phyloP scores from a whole-genome alignment of 805 yeast species.

The Tanozyma kutaoensis region DNA sequence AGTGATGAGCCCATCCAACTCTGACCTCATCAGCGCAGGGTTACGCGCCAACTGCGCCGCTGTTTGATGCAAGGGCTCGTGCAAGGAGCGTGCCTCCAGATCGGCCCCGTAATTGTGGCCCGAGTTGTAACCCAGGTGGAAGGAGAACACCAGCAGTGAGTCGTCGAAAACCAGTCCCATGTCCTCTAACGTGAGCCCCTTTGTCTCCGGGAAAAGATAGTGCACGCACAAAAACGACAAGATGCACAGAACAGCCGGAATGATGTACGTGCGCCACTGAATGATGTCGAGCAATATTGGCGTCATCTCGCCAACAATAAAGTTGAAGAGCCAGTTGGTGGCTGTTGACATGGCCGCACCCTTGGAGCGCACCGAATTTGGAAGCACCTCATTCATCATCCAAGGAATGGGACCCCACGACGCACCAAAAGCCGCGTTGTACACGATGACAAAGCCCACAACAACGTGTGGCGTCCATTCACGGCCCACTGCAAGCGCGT shows the following conservation, averaged over 20 bases:
- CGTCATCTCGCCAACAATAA: constrained; percentile 83
- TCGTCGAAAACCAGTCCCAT: constrained; percentile 87
- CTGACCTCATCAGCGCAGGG: constrained; percentile 17
- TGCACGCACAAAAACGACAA: constrained; percentile 62
- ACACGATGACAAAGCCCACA: constrained; percentile 62
- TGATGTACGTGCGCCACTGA: constrained; percentile 67
- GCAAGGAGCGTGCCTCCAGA: not conserved
- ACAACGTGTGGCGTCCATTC: constrained; percentile 52
- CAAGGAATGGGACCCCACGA: constrained; percentile 96
- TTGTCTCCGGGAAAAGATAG: constrained; percentile 77
- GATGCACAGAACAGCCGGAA: constrained; percentile 70
- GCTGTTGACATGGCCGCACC: constrained; percentile 89
- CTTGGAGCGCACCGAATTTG: constrained; percentile 71
- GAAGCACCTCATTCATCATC: constrained; percentile 75
- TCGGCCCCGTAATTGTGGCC: constrained; percentile 1
- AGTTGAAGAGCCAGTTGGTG: constrained; percentile 86
- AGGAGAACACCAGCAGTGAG: constrained; percentile 26
- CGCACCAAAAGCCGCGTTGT: constrained; percentile 76
- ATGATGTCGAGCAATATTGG: constrained; percentile 71
- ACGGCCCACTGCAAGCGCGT: constrained; percentile 25
- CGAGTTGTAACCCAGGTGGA: constrained; percentile 17
- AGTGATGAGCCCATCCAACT: constrained; percentile 16
- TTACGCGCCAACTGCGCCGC: constrained; percentile 34
- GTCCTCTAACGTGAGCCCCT: constrained; percentile 78
- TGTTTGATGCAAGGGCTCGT: constrained; percentile 9